Evolutionary conservation across 23 red algal species (phyloP).

Genomic region (Cyanidioschyzon merolae): DNA sequence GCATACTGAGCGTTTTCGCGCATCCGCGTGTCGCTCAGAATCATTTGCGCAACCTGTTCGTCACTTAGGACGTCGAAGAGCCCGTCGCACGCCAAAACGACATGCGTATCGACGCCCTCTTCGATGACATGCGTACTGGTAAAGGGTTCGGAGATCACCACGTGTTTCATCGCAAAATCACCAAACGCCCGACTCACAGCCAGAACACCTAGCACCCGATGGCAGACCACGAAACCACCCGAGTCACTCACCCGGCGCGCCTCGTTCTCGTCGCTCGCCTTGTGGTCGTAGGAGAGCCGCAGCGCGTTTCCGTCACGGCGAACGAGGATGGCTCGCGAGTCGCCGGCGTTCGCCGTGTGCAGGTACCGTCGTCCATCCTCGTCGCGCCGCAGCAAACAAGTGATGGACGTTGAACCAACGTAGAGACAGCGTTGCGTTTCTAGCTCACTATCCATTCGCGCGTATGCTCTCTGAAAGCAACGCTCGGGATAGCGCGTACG

Average conservation of each 20-base stretch:
- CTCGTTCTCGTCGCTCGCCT: slow-evolving; percentile 47
- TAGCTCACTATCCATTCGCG: slow-evolving; percentile 43
- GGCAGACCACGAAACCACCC: slow-evolving; percentile 59
- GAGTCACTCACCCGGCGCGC: slow-evolving; percentile 36
- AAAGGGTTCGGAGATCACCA: slow-evolving; percentile 52
- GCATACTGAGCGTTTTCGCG: neutral
- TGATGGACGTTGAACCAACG: slow-evolving; percentile 73
- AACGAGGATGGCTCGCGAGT: slow-evolving; percentile 65
- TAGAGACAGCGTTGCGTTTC: slow-evolving; percentile 30
- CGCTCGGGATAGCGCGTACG: slow-evolving; percentile 3
- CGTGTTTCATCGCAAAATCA: slow-evolving; percentile 79
- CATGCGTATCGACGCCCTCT: slow-evolving; percentile 46
- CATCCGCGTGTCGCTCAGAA: neutral
- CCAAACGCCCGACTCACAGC: slow-evolving; percentile 81
- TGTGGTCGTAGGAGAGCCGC: slow-evolving; percentile 70
- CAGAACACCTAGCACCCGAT: slow-evolving; percentile 73
- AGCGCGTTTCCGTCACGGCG: slow-evolving; percentile 41
- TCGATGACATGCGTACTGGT: slow-evolving; percentile 33
- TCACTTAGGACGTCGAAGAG: slow-evolving; percentile 89
- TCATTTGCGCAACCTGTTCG: slow-evolving; percentile 38
- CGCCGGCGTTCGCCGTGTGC: slow-evolving; percentile 81
- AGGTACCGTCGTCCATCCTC: slow-evolving; percentile 32
- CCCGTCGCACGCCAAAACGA: slow-evolving; percentile 89
- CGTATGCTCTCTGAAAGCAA: slow-evolving; percentile 29
- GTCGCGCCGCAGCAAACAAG: slow-evolving; percentile 39